Conservation (phyloP, 1,284 basidiomycete genomes). For the Cutaneotrichosporon sp. region DNA sequence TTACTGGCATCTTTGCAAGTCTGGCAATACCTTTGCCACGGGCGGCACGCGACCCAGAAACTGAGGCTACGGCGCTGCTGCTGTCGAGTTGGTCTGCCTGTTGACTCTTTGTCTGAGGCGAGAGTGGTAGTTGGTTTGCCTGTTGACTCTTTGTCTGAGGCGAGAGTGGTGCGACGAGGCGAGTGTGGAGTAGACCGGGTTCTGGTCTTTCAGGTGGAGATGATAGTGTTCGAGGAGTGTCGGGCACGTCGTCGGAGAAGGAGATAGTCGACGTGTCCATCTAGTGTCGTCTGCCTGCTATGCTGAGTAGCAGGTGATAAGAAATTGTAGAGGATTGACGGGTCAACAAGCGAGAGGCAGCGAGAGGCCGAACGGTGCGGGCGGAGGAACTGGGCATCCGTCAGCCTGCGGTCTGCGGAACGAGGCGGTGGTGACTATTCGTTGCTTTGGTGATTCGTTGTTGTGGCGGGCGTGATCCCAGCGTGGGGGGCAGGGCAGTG, state of each 20-base stretch:
- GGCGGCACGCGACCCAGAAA: neutral
- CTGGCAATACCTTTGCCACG: constrained; percentile 1
- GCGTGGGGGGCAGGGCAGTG: too few relatives aligned
- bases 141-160: neutral
- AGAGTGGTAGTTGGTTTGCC: constrained; percentile 20
- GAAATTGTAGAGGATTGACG: neutral
- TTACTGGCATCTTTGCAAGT: constrained; percentile 1
- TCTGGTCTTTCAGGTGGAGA: constrained; percentile 5
- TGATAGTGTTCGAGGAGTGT: constrained; percentile 11
- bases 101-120: constrained; percentile 1
- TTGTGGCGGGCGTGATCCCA: too few relatives aligned
- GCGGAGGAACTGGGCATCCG: neutral
- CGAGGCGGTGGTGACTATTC: neutral
- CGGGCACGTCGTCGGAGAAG: constrained; percentile 20
- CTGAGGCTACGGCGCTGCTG: neutral
- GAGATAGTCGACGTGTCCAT: constrained; percentile 37
- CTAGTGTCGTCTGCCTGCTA: neutral
- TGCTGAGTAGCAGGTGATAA: neutral
- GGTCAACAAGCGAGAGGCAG: too few relatives aligned
- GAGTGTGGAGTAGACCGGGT: constrained; percentile 30
- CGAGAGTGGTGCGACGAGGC: constrained; percentile 27
- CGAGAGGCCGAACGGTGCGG: too few relatives aligned
- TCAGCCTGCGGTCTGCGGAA: neutral
- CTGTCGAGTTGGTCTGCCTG: neutral
- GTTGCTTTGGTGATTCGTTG: too few relatives aligned